phyloP scores from a whole-genome alignment of 768 basidiomycete genomes.

The Leucosporidium scottii region DNA sequence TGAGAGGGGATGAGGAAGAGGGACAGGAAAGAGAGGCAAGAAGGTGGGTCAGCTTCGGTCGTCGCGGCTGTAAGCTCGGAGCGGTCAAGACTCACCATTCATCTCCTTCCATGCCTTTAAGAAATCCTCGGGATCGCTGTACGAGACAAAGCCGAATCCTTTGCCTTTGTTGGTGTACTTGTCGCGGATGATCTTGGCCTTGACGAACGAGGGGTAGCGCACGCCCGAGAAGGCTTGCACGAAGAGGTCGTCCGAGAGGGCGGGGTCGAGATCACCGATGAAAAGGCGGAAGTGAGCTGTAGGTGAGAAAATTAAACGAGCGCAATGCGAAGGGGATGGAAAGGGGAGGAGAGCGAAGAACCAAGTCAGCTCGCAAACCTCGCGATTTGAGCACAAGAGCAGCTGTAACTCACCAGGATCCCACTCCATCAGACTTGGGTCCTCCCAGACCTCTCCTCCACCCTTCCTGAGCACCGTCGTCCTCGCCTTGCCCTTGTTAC shows the following conservation, averaged over 20 bases:
- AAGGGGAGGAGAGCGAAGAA: neutral
- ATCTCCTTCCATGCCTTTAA: slow-evolving; percentile 98
- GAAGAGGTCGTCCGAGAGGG: slow-evolving; percentile 91
- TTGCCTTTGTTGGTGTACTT: slow-evolving; percentile 92
- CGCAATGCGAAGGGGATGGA: slow-evolving; percentile 20
- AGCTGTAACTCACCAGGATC: slow-evolving; percentile 68
- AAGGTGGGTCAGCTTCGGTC: neutral
- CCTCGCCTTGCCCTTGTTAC: slow-evolving; percentile 71
- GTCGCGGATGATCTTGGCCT: slow-evolving; percentile 91
- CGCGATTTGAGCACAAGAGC: neutral
- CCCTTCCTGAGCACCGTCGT: slow-evolving; percentile 92
- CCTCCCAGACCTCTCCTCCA: slow-evolving; percentile 96
- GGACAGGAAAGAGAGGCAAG: neutral
- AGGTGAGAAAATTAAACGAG: slow-evolving; percentile 3
- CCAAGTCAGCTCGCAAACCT: neutral
- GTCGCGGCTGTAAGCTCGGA: neutral
- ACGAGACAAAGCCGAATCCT: slow-evolving; percentile 86
- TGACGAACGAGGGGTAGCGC: slow-evolving; percentile 86
- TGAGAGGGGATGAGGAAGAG: neutral
- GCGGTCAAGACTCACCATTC: slow-evolving; percentile 62
- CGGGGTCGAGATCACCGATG: slow-evolving; percentile 95
- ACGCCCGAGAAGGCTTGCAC: slow-evolving; percentile 58
- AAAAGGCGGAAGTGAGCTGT: slow-evolving; percentile 67
- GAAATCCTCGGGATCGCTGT: slow-evolving; percentile 97
- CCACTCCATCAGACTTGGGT: slow-evolving; percentile 94